These are phyloP conservation scores for Sphagnum tenellum DNA, from an alignment of 225 moss, liverwort and hornwort genomes.

Conservation along the genomic window DNA sequence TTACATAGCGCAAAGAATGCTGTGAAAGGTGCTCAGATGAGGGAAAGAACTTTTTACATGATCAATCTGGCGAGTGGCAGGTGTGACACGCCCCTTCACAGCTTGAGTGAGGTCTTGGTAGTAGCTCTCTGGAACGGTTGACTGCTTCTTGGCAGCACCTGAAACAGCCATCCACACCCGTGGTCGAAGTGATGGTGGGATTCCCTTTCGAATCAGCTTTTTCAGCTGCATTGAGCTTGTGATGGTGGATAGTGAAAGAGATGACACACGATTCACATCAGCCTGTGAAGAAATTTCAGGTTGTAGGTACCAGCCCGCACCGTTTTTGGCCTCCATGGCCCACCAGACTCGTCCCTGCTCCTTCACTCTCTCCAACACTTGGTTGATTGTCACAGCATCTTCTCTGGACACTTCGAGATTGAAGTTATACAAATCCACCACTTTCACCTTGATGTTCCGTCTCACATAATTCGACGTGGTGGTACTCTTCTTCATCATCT, in stretches of 20 bases:
- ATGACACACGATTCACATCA: constrained; percentile 64
- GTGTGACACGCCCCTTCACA: constrained; percentile 57
- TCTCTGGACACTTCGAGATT: constrained; percentile 72
- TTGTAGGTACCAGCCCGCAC: constrained; percentile 90
- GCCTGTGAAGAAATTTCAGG: constrained; percentile 63
- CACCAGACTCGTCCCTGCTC: constrained; percentile 94
- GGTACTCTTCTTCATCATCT: too few species aligned
- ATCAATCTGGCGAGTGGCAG: constrained; percentile 87
- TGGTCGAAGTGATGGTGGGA: constrained; percentile 76
- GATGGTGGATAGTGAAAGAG: constrained; percentile 77
- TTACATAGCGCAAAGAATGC: too few species aligned
- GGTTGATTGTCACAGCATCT: constrained; percentile 65
- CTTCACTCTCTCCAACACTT: constrained; percentile 74
- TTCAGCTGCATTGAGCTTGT: constrained; percentile 79
- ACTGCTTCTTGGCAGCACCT: constrained; percentile 64
- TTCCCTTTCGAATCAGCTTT: constrained; percentile 86
- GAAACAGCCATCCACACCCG: constrained; percentile 90
- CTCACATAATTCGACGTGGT: constrained; percentile 30
- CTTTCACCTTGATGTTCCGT: constrained; percentile 64
- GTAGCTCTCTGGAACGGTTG: constrained; percentile 88
- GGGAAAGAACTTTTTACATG: constrained; percentile 29
- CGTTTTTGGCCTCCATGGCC: constrained; percentile 76
- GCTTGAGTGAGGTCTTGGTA: constrained; percentile 82
- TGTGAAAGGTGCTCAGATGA: too few species aligned
- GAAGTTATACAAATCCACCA: constrained; percentile 73